Base-by-base conservation (phyloP, 2,329 filamentous ascomycete species). In the Colletotrichum tropicale region DNA sequence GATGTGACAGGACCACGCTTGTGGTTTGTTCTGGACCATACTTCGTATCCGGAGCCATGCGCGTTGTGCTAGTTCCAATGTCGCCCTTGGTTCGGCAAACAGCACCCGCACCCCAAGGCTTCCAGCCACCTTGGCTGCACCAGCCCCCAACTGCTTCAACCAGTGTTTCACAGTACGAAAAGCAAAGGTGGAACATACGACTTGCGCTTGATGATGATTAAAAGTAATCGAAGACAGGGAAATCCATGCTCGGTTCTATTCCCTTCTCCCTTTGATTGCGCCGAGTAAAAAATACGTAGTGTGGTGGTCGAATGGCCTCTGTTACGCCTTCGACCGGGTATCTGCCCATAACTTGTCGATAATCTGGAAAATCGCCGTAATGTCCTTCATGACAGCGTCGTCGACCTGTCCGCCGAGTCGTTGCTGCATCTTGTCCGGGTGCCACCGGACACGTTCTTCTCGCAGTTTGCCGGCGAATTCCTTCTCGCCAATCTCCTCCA, bases 341-440 rank as follows among this genome's bases (percentile, higher is more conserved):
- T 95, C 93, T 70, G 87, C 90, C 94, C 95, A 98, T 80, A 98
- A 85, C 67, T 87, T 88, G 86, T 99, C 97, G 62, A 98, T 90
- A 34, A 96, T 93, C 85, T 98, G 96, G 81, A 98, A 99, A 12
- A 98, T 93, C 8, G 94, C 94, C 13, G 96, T 99, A 56, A 98
- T 94, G 70, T 92, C 90, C 81, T 91, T 92, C 89, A 98, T 93
- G 5, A 94, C 91, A 5, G 89, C 89, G 28, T 92, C 89, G 64
- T 96, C 93, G 65, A 98, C 91, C 75, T 91, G 87, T 0, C 91
- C 92, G 5, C 95, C 95, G 76, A 98, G 93, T 69, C 93, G 91
- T 86, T 98, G 97, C 87, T 98, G 95, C 71, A 98, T 94, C 88
- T 98, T 99, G 86, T 99, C 97, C 6, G 97, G 97, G 87, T 99